Percentiles rank a stretch among this genome's conserved stretches.
phyloP scores from a whole-genome alignment of 2,329 filamentous ascomycete species.

The Pyrenophora teres region DNA sequence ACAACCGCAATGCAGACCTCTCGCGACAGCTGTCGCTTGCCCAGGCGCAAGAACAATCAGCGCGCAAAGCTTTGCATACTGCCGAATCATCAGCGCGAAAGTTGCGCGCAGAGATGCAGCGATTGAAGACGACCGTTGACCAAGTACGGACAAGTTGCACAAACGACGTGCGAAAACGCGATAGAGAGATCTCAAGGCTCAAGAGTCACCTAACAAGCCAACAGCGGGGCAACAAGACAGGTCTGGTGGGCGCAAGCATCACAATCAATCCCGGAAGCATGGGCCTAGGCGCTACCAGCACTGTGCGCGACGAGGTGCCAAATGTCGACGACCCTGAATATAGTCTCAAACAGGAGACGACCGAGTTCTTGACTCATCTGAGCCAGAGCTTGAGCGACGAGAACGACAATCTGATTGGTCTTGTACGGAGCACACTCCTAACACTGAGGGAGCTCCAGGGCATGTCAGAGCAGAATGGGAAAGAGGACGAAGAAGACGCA shows the following conservation, averaged over 20 bases:
- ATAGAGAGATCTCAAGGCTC: slow-evolving; percentile 83
- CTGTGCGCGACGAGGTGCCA: slow-evolving; percentile 60
- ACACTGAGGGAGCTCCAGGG: slow-evolving; percentile 70
- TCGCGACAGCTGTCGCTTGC: slow-evolving; percentile 61
- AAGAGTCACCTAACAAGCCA: slow-evolving; percentile 82
- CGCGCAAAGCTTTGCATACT: slow-evolving; percentile 71
- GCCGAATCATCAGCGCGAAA: slow-evolving; percentile 74
- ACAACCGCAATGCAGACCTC: slow-evolving; percentile 61
- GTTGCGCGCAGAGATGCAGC: slow-evolving; percentile 82
- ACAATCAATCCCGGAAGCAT: slow-evolving; percentile 49
- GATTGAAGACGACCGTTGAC: slow-evolving; percentile 76
- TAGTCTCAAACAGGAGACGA: slow-evolving; percentile 82
- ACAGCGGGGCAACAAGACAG: slow-evolving; percentile 55
- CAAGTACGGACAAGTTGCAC: slow-evolving; percentile 87
- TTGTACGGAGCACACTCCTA: slow-evolving; percentile 72
- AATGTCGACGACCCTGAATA: slow-evolving; percentile 63
- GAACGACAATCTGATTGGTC: slow-evolving; percentile 77
- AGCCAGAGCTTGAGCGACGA: slow-evolving; percentile 86
- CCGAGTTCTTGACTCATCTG: slow-evolving; percentile 83
- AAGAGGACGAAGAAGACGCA: slow-evolving; percentile 31
- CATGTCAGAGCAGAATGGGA: slow-evolving; percentile 47
- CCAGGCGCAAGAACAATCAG: slow-evolving; percentile 72
- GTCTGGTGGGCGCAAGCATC: slow-evolving; percentile 55
- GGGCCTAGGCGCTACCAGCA: slow-evolving; percentile 31
- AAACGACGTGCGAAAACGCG: slow-evolving; percentile 87